Evolutionary conservation across 2,329 filamentous ascomycete species (phyloP).

Genomic region (Shiraia bambusicola): DNA sequence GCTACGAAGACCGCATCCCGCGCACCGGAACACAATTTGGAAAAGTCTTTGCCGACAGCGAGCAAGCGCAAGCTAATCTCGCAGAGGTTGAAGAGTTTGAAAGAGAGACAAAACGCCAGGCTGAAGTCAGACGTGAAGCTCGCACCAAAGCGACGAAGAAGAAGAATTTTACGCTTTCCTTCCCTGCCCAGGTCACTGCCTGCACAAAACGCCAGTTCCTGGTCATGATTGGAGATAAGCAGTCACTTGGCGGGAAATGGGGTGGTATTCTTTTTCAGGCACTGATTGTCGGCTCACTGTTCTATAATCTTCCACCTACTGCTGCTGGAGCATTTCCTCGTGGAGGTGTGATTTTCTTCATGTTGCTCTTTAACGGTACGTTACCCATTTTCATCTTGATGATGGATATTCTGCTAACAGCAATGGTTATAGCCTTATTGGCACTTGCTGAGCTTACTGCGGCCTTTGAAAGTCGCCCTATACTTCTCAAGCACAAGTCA

Average conservation of each 20-base stretch:
- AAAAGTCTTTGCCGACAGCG: constrained; percentile 42
- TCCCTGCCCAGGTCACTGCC: constrained; percentile 44
- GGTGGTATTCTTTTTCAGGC: constrained; percentile 45
- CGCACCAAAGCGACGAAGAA: constrained; percentile 43
- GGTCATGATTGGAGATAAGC: constrained; percentile 57
- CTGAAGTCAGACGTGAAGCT: constrained; percentile 34
- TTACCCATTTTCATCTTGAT: too few relatives aligned
- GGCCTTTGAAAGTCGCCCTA: constrained; percentile 63
- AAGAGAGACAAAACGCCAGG: constrained; percentile 32
- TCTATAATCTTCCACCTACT: constrained; percentile 56
- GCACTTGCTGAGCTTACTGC: constrained; percentile 62
- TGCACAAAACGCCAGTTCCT: constrained; percentile 48
- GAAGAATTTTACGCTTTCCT: constrained; percentile 46
- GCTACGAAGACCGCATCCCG: constrained; percentile 60
- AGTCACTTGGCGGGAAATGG: constrained; percentile 52
- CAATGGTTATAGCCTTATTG: constrained; percentile 48
- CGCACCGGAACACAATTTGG: constrained; percentile 59
- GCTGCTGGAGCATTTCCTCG: constrained; percentile 59
- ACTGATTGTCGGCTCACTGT: constrained; percentile 48
- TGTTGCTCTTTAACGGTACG: constrained; percentile 59
- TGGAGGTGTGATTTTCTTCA: constrained; percentile 63
- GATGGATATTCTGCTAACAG: too few relatives aligned
- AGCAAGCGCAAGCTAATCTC: constrained; percentile 42
- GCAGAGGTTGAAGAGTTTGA: constrained; percentile 46
- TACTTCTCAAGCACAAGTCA: constrained; percentile 69